phyloP scores from a whole-genome alignment of 495 filamentous ascomycete genomes.

The Hyaloscypha hepaticicola region DNA sequence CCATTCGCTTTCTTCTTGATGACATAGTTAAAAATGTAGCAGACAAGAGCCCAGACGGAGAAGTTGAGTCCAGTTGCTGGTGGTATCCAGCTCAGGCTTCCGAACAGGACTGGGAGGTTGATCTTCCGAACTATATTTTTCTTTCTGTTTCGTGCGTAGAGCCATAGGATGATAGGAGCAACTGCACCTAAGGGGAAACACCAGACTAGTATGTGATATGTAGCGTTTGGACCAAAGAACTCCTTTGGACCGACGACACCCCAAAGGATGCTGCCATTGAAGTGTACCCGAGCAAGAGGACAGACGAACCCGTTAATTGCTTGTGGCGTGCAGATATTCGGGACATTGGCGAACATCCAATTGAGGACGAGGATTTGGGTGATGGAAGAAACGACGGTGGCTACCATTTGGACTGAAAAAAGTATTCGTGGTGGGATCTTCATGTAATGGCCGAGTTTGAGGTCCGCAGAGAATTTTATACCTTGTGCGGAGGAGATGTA shows the following conservation, averaged over 20 bases:
- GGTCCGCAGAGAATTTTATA: constrained; percentile 80
- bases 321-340: constrained; percentile 70
- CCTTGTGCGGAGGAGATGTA: constrained; percentile 82
- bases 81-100: constrained; percentile 75
- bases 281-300: constrained; percentile 83
- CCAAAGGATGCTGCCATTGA: constrained; percentile 88
- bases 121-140: constrained; percentile 58
- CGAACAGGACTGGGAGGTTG: constrained; percentile 71
- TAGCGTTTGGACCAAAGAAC: constrained; percentile 72
- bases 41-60: constrained; percentile 77
- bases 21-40: constrained; percentile 76
- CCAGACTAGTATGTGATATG: constrained; percentile 71
- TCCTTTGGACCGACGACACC: constrained; percentile 76
- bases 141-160: constrained; percentile 50
- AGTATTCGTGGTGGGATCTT: constrained; percentile 83
- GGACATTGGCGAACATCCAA: constrained; percentile 83
- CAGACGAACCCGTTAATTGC: constrained; percentile 86
- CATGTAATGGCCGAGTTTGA: constrained; percentile 92
- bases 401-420: constrained; percentile 78
- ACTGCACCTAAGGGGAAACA: constrained; percentile 74
- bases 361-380: constrained; percentile 82
- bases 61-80: constrained; percentile 86
- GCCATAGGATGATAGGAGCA: constrained; percentile 66
- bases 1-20: constrained; percentile 61
- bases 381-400: constrained; percentile 73